Evolutionary conservation across 2,329 filamentous ascomycete species (phyloP).

Genomic region (Cladorrhinum sp.): DNA sequence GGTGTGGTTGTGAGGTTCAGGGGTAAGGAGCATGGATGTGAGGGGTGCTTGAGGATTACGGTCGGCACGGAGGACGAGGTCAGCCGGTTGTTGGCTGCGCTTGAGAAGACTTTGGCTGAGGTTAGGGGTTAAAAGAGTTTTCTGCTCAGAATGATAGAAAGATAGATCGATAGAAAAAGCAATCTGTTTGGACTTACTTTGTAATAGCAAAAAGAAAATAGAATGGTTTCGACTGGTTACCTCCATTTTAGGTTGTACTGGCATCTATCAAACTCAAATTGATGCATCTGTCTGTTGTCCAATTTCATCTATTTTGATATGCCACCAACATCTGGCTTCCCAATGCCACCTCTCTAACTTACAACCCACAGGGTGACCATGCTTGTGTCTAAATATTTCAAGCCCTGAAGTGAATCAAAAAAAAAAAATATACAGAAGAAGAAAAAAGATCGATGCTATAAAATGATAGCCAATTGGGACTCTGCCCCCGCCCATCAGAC

Average conservation of each 20-base stretch:
- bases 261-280: no score
- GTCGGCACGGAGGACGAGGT: constrained; percentile 88
- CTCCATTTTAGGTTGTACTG: no score
- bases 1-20: constrained; percentile 93
- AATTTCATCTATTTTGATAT: neutral
- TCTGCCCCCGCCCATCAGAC: neutral
- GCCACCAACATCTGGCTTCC: neutral
- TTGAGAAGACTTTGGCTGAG: constrained; percentile 51
- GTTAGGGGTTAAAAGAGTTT: constrained; percentile 38
- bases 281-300: neutral
- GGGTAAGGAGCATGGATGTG: constrained; percentile 86
- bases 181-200: no score
- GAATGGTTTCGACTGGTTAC: no score
- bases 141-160: neutral
- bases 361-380: neutral
- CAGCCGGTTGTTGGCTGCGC: constrained; percentile 68
- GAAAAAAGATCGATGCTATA: constrained; percentile 5
- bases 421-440: constrained; percentile 11
- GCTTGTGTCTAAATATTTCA: constrained; percentile 12
- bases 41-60: constrained; percentile 86
- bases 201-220: no score
- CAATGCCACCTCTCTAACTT: neutral
- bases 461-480: neutral
- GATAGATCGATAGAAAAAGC: neutral
- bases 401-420: constrained; percentile 11